Percentiles rank a stretch among this genome's conserved stretches.
These are phyloP conservation scores for Chalara sp. DNA, from an alignment of 2,329 filamentous ascomycete genomes.

Conservation along the genomic window DNA sequence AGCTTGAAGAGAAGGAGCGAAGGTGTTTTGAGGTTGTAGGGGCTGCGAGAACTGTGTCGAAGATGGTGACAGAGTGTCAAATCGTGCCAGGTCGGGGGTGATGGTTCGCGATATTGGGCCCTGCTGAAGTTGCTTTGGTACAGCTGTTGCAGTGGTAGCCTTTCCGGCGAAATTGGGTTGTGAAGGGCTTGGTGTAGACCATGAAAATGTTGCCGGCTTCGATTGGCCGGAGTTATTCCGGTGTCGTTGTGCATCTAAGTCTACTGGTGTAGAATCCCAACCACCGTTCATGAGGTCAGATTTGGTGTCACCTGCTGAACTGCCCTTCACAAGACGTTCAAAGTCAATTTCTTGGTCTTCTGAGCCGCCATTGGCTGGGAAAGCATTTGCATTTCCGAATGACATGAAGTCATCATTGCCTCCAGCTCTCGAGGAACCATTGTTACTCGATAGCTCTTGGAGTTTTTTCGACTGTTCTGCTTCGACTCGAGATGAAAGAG, in stretches of 20 bases:
- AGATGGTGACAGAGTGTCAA: conserved; percentile 49
- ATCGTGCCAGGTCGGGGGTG: conserved; percentile 50
- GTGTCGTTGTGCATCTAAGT: conserved; percentile 29
- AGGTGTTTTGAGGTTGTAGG: conserved; percentile 38
- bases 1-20: background rate
- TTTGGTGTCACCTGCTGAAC: conserved; percentile 26
- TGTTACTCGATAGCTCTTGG: conserved; percentile 66
- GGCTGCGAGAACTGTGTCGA: conserved; percentile 59
- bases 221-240: conserved; percentile 28
- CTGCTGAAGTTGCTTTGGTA: conserved; percentile 30
- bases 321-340: conserved; percentile 81
- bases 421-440: conserved; percentile 37
- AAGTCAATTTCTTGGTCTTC: conserved; percentile 76
- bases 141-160: conserved; percentile 10
- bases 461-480: conserved; percentile 84
- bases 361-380: conserved; percentile 45
- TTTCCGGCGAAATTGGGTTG: background rate
- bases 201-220: conserved; percentile 48
- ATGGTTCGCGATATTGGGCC: conserved; percentile 43
- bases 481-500: conserved; percentile 72
- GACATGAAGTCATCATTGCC: conserved; percentile 62
- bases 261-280: conserved; percentile 41
- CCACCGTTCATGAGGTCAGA: conserved; percentile 37
- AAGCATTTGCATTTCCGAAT: conserved; percentile 55
- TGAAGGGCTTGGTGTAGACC: conserved; percentile 49